These are phyloP conservation scores for Boeremia exigua DNA, from an alignment of 2,329 filamentous ascomycete genomes.

Conservation along the genomic window DNA sequence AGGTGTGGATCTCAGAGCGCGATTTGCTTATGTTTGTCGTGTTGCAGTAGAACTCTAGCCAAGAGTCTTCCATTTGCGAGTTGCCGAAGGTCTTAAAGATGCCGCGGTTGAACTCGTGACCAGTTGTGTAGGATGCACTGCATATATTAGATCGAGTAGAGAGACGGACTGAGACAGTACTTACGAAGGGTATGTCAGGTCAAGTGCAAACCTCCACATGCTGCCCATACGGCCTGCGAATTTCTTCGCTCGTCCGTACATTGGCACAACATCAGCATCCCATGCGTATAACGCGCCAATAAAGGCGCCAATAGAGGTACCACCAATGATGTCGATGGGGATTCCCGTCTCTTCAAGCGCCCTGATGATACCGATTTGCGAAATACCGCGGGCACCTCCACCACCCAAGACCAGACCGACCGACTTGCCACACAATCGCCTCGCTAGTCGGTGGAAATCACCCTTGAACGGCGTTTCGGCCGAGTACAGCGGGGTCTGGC, in stretches of 20 bases:
- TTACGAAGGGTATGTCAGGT: conserved; percentile 89
- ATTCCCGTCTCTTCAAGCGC: conserved; percentile 96
- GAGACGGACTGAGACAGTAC: conserved; percentile 14
- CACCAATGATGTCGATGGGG: conserved; percentile 92
- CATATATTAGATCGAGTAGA: conserved; percentile 15
- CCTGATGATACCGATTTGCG: conserved; percentile 91
- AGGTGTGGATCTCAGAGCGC: conserved; percentile 89
- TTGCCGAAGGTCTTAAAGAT: conserved; percentile 99
- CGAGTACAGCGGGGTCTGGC: conserved; percentile 86
- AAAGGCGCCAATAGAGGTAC: conserved; percentile 95
- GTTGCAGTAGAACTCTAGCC: conserved; percentile 99
- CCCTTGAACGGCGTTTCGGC: conserved; percentile 93
- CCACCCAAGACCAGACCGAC: conserved; percentile 93
- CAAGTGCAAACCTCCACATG: conserved; percentile 97
- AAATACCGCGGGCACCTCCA: conserved; percentile 88
- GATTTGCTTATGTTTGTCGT: conserved; percentile 98
- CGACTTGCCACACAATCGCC: conserved; percentile 89
- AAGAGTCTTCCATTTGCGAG: conserved; percentile 97
- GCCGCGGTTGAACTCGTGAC: conserved; percentile 97
- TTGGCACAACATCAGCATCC: conserved; percentile 94
- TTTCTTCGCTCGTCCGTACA: conserved; percentile 96
- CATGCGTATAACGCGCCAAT: conserved; percentile 94
- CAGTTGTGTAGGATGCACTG: conserved; percentile 89
- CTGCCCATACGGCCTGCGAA: conserved; percentile 98
- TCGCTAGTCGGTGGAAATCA: conserved; percentile 91